Evolutionary conservation across 495 filamentous ascomycete genomes (phyloP).

Genomic region (Daldinia decipiens): DNA sequence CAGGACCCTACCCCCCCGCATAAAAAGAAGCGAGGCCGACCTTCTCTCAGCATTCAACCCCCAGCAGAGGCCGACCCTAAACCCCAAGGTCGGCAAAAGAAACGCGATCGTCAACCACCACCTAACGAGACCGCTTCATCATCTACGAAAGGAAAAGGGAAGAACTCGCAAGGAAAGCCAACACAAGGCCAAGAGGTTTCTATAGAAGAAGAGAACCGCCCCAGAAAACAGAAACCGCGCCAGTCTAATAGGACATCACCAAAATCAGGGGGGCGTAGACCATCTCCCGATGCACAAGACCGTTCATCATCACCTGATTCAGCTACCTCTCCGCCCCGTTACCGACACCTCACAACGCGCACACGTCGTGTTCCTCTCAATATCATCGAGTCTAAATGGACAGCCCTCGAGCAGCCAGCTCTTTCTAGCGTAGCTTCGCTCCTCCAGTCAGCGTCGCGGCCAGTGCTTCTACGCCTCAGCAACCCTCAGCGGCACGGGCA

Average conservation of each 20-base stretch:
- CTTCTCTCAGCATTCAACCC: constrained; percentile 35
- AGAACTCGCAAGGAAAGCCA: constrained; percentile 13
- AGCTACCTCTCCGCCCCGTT: constrained; percentile 37
- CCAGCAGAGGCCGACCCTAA: constrained; percentile 19
- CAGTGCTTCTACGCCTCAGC: constrained; percentile 55
- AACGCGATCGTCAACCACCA: constrained; percentile 34
- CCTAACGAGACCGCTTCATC: constrained; percentile 11
- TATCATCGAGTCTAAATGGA: constrained; percentile 59
- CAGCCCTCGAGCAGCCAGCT: constrained; percentile 51
- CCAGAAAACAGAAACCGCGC: constrained; percentile 10
- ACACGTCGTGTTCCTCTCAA: constrained; percentile 55
- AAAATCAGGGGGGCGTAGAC: constrained; percentile 20
- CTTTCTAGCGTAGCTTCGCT: constrained; percentile 51
- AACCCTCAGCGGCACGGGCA: constrained; percentile 52
- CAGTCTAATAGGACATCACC: constrained; percentile 17
- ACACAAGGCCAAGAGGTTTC: constrained; percentile 20
- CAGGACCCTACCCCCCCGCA: constrained; percentile 13
- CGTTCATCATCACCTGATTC: constrained; percentile 43
- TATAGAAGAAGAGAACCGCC: constrained; percentile 19
- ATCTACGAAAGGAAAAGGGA: constrained; percentile 23
- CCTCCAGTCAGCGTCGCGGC: constrained; percentile 51
- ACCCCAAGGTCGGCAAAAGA: constrained; percentile 22
- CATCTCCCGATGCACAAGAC: constrained; percentile 26
- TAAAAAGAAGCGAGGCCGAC: constrained; percentile 41
- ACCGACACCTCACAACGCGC: constrained; percentile 53